Evolutionary conservation across 164 flowering plant species (phyloP), one percentile per base, ranked within the genome.

Genomic region (Euptelea pleiosperma): DNA sequence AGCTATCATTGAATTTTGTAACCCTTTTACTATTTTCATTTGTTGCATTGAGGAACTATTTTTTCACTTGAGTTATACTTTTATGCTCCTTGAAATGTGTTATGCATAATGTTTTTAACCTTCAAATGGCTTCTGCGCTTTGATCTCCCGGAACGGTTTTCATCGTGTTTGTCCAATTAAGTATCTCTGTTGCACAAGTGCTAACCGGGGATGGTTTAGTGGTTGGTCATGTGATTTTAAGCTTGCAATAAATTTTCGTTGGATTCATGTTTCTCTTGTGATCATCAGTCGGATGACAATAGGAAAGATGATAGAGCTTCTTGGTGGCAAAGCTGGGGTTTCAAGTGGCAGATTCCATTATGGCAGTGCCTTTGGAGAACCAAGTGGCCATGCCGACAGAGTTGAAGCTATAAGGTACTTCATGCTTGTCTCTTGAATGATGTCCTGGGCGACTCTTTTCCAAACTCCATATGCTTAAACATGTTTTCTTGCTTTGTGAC

Each of bases 281-380:
- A 5, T 57, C 8, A 31, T 68, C 74, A 92, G 99, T 70, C 97
- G 99, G 60, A 94, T 94, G 99, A 94, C 99, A 21, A 92, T 94
- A 21, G 99, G 99, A 4, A 94, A 94, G 78, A 90, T 94, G 97
- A 94, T 94, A 49, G 99, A 94, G 75, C 99, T 94, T 68, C 84
- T 94, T 61, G 99, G 99, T 33, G 66, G 99, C 49, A 94, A 94
- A 72, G 97, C 99, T 60, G 99, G 97, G 52, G 97, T 91, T 68
- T 88, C 97, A 54, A 52, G 88, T 66, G 99, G 99, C 33, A 82
- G 82, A 71, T 94, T 91, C 64, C 95, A 86, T 61, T 94, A 91
- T 73, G 99, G 99, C 16, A 91, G 99, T 87, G 99, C 99, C 30
- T 94, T 91, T 80, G 97, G 99, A 6, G 99, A 94, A 66, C 89